Conservation (phyloP, 805 yeast genomes). For the Wickerhamiella siamensis region DNA sequence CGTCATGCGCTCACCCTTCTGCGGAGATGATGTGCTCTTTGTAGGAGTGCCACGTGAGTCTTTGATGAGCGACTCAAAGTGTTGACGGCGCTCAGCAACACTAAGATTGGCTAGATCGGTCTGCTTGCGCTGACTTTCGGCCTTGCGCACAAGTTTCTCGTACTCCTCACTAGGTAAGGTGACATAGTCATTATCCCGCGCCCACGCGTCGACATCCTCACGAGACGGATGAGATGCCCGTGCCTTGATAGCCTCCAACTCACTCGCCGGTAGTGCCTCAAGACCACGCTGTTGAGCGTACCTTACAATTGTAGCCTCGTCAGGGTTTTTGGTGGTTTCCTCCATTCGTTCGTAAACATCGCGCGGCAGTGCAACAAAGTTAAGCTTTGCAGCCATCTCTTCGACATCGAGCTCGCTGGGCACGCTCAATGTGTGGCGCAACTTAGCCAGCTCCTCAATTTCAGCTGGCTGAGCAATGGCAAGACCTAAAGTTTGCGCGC, state of each 20-base stretch:
- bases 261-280: conserved; percentile 16
- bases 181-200: conserved; percentile 5
- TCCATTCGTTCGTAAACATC: background rate
- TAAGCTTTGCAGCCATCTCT: background rate
- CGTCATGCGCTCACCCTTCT: conserved; percentile 18
- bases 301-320: conserved; percentile 8
- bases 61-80: conserved; percentile 21
- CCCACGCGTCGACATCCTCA: conserved; percentile 13
- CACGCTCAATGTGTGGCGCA: background rate
- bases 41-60: conserved; percentile 4
- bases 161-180: conserved; percentile 6
- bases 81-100: conserved; percentile 22
- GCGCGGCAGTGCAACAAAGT: background rate
- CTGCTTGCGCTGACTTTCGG: conserved; percentile 3
- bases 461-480: conserved; percentile 4
- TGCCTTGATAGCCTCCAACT: background rate
- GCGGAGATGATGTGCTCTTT: conserved; percentile 8
- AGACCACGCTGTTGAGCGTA: conserved; percentile 21
- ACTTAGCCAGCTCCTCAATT: background rate
- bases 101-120: conserved; percentile 8
- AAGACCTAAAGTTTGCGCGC: conserved; percentile 22
- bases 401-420: background rate
- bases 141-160: conserved; percentile 2
- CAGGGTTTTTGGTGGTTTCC: background rate
- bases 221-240: background rate